Conservation (phyloP, 2,329 filamentous ascomycete species). For the Mycogone perniciosa region DNA sequence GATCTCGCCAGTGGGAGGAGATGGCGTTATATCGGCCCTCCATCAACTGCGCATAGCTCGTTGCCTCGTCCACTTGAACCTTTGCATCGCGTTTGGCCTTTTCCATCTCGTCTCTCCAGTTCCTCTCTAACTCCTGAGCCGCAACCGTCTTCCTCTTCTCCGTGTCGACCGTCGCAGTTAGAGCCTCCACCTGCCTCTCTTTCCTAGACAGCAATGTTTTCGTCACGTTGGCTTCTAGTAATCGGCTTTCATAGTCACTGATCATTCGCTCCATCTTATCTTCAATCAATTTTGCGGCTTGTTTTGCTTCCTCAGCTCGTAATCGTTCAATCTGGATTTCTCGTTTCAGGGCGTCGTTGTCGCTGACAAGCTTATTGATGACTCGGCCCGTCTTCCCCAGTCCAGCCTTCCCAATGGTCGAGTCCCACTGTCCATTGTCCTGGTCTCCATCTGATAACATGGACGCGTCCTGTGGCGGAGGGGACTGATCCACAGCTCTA, state of each 20-base stretch:
- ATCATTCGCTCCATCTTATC: conserved; percentile 65
- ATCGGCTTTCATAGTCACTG: conserved; percentile 61
- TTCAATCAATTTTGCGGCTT: conserved; percentile 59
- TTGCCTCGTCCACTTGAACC: conserved; percentile 59
- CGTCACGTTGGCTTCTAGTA: conserved; percentile 65
- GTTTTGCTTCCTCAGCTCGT: conserved; percentile 63
- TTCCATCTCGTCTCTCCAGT: conserved; percentile 59
- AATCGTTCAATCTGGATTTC: conserved; percentile 62
- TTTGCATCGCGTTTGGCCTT: conserved; percentile 53
- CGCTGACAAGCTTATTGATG: conserved; percentile 74
- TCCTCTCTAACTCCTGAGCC: conserved; percentile 54
- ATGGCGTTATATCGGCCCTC: conserved; percentile 65
- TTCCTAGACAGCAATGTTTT: conserved; percentile 64
- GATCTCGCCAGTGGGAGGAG: conserved; percentile 59
- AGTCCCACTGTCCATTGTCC: conserved; percentile 48
- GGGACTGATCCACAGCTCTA: conserved; percentile 26
- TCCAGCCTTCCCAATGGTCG: conserved; percentile 62
- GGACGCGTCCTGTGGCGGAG: conserved; percentile 21
- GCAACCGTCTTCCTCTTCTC: conserved; percentile 57
- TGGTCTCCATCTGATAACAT: conserved; percentile 29
- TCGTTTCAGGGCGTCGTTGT: conserved; percentile 71
- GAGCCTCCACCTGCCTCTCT: conserved; percentile 65
- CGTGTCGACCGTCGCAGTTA: conserved; percentile 56
- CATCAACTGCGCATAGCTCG: conserved; percentile 57
- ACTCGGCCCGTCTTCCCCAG: conserved; percentile 70